Percentiles rank a stretch among this genome's conserved stretches.
phyloP scores from a whole-genome alignment of 2,329 filamentous ascomycete species.

The Cordyceps cicadae region DNA sequence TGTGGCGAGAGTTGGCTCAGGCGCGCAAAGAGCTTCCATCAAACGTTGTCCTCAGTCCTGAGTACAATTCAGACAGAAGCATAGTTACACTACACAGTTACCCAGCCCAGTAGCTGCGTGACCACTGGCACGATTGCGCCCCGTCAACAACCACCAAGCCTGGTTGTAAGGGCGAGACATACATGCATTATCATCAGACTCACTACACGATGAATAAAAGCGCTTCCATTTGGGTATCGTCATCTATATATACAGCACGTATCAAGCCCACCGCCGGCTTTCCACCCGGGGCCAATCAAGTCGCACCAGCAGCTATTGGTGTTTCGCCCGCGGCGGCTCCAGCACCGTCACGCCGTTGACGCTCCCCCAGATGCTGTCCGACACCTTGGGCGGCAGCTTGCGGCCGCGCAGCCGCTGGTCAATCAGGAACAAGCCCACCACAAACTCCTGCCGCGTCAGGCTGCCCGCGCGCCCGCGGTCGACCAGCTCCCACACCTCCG shows the following conservation, averaged over 20 bases:
- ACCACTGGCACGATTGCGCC: too few relatives aligned
- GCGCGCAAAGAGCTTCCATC: too few relatives aligned
- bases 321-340: slow-evolving; percentile 22
- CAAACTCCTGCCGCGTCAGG: slow-evolving; percentile 63
- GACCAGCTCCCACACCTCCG: slow-evolving; percentile 71
- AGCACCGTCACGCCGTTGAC: slow-evolving; percentile 40
- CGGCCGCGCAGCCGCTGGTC: slow-evolving; percentile 72
- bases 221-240: background rate
- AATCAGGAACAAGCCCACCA: slow-evolving; percentile 75
- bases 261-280: background rate
- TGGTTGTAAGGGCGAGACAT: too few relatives aligned
- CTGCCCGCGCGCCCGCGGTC: slow-evolving; percentile 47
- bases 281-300: too few relatives aligned
- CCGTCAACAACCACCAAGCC: too few relatives aligned
- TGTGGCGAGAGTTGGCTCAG: too few relatives aligned
- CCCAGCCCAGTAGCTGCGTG: too few relatives aligned
- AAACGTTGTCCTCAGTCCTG: too few relatives aligned
- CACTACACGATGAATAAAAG: too few relatives aligned
- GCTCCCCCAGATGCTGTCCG: slow-evolving; percentile 69
- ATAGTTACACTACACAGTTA: too few relatives aligned
- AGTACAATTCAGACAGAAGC: too few relatives aligned
- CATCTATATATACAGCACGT: slow-evolving; percentile 2
- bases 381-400: slow-evolving; percentile 65
- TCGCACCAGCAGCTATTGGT: background rate
- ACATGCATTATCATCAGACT: too few relatives aligned